phyloP scores from a whole-genome alignment of 2,329 filamentous ascomycete genomes.

The Pezicula neosporulosa region DNA sequence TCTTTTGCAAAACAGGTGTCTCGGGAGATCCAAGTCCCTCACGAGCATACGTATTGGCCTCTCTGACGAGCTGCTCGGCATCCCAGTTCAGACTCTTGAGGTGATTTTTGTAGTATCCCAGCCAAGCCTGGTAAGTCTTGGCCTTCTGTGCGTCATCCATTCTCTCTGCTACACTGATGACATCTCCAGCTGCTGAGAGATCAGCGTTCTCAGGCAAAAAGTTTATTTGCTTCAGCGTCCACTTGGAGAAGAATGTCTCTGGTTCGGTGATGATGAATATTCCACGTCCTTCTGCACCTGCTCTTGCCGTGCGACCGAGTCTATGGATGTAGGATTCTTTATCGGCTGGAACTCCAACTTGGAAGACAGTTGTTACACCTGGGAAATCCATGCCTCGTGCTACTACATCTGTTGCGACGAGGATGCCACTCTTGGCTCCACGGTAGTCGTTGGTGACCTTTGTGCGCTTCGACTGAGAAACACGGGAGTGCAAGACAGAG shows the following conservation, averaged over 20 bases:
- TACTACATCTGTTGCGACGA: slow-evolving; percentile 77
- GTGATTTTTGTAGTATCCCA: slow-evolving; percentile 51
- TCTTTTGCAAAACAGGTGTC: slow-evolving; percentile 43
- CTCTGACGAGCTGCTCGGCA: slow-evolving; percentile 36
- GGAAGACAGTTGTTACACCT: slow-evolving; percentile 75
- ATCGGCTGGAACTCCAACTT: slow-evolving; percentile 61
- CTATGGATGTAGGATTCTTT: slow-evolving; percentile 75
- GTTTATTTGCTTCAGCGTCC: slow-evolving; percentile 49
- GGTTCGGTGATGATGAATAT: slow-evolving; percentile 60
- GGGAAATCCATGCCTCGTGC: slow-evolving; percentile 84
- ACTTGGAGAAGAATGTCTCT: slow-evolving; percentile 50
- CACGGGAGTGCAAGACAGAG: slow-evolving; percentile 68
- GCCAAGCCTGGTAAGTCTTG: slow-evolving; percentile 54
- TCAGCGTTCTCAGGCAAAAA: slow-evolving; percentile 45
- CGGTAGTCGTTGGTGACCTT: slow-evolving; percentile 71
- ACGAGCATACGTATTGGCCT: slow-evolving; percentile 48
- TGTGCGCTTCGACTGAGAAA: slow-evolving; percentile 69
- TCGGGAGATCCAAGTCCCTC: slow-evolving; percentile 44
- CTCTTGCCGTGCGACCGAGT: slow-evolving; percentile 72
- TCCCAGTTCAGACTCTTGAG: slow-evolving; percentile 38
- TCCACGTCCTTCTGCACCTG: slow-evolving; percentile 68
- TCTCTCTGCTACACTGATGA: slow-evolving; percentile 34
- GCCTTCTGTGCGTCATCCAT: slow-evolving; percentile 42
- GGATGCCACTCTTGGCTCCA: slow-evolving; percentile 53
- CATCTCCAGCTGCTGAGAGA: slow-evolving; percentile 36